These are phyloP conservation scores for Hymenoscyphus fructigenus DNA, from an alignment of 2,329 filamentous ascomycete genomes.

Conservation along the genomic window DNA sequence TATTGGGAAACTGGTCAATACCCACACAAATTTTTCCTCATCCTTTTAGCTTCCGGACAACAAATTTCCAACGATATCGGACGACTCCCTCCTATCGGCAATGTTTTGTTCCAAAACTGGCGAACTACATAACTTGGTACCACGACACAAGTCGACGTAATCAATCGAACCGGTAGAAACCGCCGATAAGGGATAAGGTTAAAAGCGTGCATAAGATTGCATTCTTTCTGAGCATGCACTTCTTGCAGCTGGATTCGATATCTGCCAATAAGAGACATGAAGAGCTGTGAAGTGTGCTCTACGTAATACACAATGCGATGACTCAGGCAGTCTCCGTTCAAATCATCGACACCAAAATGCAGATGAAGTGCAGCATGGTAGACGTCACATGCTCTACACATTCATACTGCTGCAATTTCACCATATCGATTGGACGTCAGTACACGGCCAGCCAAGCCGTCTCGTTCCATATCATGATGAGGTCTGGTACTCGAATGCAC, in stretches of 20 bases:
- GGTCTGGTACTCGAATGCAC: no score
- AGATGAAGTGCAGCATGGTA: constrained; percentile 2
- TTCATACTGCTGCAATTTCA: no score
- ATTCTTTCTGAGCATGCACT: neutral
- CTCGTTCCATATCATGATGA: neutral
- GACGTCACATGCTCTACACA: neutral
- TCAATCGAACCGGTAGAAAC: neutral
- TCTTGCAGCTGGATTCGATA: neutral
- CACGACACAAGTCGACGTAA: neutral
- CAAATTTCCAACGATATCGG: neutral
- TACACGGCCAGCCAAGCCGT: neutral
- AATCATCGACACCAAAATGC: neutral
- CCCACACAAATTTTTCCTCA: neutral
- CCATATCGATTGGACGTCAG: neutral
- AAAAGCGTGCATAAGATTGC: neutral
- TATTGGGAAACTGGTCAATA: neutral
- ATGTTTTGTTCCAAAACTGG: neutral
- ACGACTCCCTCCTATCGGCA: neutral
- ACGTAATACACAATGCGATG: constrained; percentile 11
- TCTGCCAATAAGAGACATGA: neutral
- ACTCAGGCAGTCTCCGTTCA: constrained; percentile 7
- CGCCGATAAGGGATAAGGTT: constrained; percentile 5
- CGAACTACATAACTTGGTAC: neutral
- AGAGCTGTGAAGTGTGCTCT: neutral
- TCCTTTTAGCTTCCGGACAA: no score